Evolutionary conservation across 106 monocot genomes (phyloP).

Genomic region (Alisma plantagoaquatica): DNA sequence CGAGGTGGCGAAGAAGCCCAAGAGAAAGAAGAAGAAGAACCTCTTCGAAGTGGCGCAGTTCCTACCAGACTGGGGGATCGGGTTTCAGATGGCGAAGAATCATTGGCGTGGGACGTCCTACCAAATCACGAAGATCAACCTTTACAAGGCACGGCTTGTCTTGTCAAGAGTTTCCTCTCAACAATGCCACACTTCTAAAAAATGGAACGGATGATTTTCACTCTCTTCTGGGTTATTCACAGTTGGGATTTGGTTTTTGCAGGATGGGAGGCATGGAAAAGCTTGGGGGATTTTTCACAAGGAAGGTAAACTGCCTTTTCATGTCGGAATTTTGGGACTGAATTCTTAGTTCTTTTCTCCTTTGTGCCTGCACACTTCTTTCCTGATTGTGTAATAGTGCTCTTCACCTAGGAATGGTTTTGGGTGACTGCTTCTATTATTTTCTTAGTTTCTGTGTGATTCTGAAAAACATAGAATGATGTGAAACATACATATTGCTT

Average conservation of each 20-base stretch:
- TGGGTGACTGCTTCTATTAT: too few relatives aligned
- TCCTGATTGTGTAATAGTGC: too few relatives aligned
- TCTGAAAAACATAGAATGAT: too few relatives aligned
- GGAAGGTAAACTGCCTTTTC: conserved; percentile 40
- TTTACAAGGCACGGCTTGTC: conserved; percentile 56
- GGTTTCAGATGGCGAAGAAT: conserved; percentile 78
- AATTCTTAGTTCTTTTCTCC: not conserved
- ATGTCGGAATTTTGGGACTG: too few relatives aligned
- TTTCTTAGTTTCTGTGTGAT: too few relatives aligned
- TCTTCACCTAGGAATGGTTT: too few relatives aligned
- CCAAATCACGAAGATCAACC: conserved; percentile 92
- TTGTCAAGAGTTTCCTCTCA: too few relatives aligned
- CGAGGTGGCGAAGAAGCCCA: conserved; percentile 21
- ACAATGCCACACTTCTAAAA: too few relatives aligned
- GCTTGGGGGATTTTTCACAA: conserved; percentile 88
- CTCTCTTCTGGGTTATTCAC: too few relatives aligned
- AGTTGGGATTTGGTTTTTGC: not conserved
- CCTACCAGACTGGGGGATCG: conserved; percentile 88
- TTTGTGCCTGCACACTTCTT: too few relatives aligned
- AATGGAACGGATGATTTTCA: too few relatives aligned
- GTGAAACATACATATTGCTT: too few relatives aligned
- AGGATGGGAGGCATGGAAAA: conserved; percentile 93
- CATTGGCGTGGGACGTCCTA: conserved; percentile 86
- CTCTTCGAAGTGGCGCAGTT: conserved; percentile 93
- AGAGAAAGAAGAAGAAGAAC: conserved; percentile 89